Base-by-base conservation (phyloP, 805 yeast genomes). In the Candida jianshihensis region DNA sequence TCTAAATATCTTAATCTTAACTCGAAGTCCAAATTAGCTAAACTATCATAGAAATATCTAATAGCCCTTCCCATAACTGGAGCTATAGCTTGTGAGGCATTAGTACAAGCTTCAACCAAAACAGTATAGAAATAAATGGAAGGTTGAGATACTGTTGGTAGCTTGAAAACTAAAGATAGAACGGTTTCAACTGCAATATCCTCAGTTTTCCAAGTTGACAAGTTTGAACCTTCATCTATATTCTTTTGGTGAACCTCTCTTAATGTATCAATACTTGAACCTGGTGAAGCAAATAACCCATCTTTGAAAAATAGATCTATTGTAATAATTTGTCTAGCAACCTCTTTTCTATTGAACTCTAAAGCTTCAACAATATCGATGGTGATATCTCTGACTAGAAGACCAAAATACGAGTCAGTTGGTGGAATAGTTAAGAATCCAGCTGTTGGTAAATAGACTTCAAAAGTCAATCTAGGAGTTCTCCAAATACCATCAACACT, bases 11-110 rank as follows among this genome's bases (percentile, higher is more conserved):
- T 68, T 41, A 75, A 68, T 44, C 78, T 72, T 36, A 85, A 63
- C 58, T 88, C 96, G 49, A 77, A 78, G 54, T 90, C 96, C 36
- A 88, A 63, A 2, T 70, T 61, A 19, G 71, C 78, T 36, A 83
- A 57, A 53, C 84, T 71, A 31, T 73, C 65, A 61, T 84, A 92
- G 50, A 90, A 74, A 54, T 75, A 86, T 47, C 96, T 73, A 43
- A 90, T 75, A 1, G 96, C 94, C 44, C 96, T 75, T 27, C 97
- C 98, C 54, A 92, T 76, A 1, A 89, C 95, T 7, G 96, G 96
- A 1, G 97, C 96, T 54, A 90, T 81, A 0, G 94, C 78, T 31
- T 71, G 71, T 35, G 88, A 81, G 47, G 90, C 79, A 68, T 86
- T 68, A 48, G 78, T 71, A 60, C 97, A 90, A 32, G 92, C 85